Percentiles rank a stretch among this genome's conserved stretches.
These are phyloP conservation scores for Boletus subcaerulescens DNA, from an alignment of 768 basidiomycete species.

Conservation along the genomic window DNA sequence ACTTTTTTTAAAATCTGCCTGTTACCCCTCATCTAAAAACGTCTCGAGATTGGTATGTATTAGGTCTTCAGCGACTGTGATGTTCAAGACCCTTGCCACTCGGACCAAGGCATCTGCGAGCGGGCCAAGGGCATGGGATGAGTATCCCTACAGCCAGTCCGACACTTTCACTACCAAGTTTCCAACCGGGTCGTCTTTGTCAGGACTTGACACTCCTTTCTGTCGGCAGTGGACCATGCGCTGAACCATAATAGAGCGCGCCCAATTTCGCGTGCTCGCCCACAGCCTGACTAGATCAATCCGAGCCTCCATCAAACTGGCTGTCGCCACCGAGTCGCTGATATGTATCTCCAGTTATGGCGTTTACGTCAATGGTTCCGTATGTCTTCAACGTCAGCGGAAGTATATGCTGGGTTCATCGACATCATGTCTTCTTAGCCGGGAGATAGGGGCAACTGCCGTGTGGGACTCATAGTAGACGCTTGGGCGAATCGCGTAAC, in stretches of 20 bases:
- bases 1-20: constrained; percentile 43
- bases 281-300: constrained; percentile 77
- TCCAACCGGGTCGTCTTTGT: too few species aligned
- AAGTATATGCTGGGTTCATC: constrained; percentile 69
- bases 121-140: constrained; percentile 62
- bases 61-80: constrained; percentile 81
- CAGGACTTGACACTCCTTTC: too few species aligned
- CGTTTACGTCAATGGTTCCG: too few species aligned
- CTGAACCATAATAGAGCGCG: too few species aligned
- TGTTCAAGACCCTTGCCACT: constrained; percentile 59
- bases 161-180: constrained; percentile 60
- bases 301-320: constrained; percentile 60
- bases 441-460: too few species aligned
- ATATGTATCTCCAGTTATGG: too few species aligned
- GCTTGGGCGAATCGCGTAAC: too few species aligned
- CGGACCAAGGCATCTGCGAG: constrained; percentile 50
- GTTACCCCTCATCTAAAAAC: constrained; percentile 47
- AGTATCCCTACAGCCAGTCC: constrained; percentile 57
- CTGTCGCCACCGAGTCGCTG: too few species aligned
- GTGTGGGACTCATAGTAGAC: too few species aligned
- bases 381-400: constrained; percentile 54
- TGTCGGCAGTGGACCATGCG: constrained; percentile 55
- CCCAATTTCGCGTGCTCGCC: too few species aligned
- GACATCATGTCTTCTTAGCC: constrained; percentile 53
- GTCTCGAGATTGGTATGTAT: constrained; percentile 72